Evolutionary conservation across 2,329 filamentous ascomycete species (phyloP), one percentile per base, ranked within the genome.

Genomic region (Xylariaceae sp.): DNA sequence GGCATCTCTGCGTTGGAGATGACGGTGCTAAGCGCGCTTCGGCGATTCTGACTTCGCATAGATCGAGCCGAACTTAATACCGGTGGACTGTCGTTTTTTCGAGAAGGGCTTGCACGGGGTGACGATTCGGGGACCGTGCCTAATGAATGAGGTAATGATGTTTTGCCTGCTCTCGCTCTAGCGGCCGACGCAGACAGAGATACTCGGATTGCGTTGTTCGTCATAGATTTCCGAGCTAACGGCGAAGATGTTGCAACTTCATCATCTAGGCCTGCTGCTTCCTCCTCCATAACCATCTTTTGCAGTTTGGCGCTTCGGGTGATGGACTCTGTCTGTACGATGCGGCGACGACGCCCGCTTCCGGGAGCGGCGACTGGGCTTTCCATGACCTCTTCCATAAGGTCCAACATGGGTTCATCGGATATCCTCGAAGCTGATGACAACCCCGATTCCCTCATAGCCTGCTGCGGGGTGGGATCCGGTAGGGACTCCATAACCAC

Each of bases 301-400:
- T 77, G 74, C 12, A 81, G 63, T n/a, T 72, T 71, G 0, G 70
- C 67, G 27, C 73, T 76, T 2, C 73, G 76, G 1, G 69, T 71
- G 6, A 74, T 56, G 1, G 69, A 57, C 41, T 68, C 70, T 35
- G 66, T 68, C 6, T 69, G 62, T 11, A 65, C 68, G 11, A 79
- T 64, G 3, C 65, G 71, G 30, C 74, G 73, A 47, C 79, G 70
- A 6, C 73, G 74, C 1, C 80, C 81, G 59, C 79, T 83, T 2
- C 80, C 81, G 1, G 80, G 81, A 11, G 79, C 80, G 59, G 78
- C 67, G 6, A 62, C 68, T 0, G 82, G 81, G 53, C 80, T 83
- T 62, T 84, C 80, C 37, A 69, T 71, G 11, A 81, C 72, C 62
- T 79, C 76, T 47, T 79, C 74, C 12, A 63, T 58, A 3, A 61